A percentile compares a stretch with the other conserved stretches of the same genome.
Evolutionary conservation across 768 basidiomycete genomes (phyloP).

Genomic region (Botryobasidium botryosum): DNA sequence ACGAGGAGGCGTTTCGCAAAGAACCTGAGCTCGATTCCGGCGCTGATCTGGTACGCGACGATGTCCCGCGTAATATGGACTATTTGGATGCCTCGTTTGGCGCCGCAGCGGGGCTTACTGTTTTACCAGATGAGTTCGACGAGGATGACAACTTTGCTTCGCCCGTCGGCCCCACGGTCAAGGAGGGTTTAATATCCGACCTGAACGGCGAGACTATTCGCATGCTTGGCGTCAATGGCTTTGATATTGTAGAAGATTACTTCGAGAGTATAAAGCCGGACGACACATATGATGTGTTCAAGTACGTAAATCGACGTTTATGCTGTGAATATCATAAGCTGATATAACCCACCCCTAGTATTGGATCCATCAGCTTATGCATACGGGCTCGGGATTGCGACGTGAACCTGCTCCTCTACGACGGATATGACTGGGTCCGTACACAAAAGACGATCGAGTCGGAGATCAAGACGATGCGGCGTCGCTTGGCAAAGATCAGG

Average conservation of each 20-base stretch:
- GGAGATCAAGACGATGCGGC: constrained; percentile 74
- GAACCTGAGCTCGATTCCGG: constrained; percentile 61
- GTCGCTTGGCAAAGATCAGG: constrained; percentile 70
- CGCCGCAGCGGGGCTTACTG: constrained; percentile 56
- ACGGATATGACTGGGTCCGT: constrained; percentile 85
- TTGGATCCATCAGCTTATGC: no score
- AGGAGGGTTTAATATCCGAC: constrained; percentile 33
- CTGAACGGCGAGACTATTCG: constrained; percentile 75
- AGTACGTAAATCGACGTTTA: no score
- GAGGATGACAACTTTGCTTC: constrained; percentile 31
- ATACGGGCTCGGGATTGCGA: constrained; percentile 40
- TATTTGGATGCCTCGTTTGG: constrained; percentile 77
- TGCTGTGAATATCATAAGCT: no score
- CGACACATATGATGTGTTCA: constrained; percentile 15
- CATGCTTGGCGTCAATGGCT: constrained; percentile 43
- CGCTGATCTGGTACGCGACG: constrained; percentile 82
- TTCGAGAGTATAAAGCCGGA: constrained; percentile 49
- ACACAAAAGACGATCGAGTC: constrained; percentile 81
- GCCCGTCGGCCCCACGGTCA: constrained; percentile 8
- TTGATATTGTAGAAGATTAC: constrained; percentile 59
- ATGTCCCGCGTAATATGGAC: constrained; percentile 75
- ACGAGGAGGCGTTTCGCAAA: constrained; percentile 62
- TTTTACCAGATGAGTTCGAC: constrained; percentile 51
- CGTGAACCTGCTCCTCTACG: constrained; percentile 58
- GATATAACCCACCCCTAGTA: no score